These are phyloP conservation scores for Imleria badia DNA, from an alignment of 768 basidiomycete species.

Conservation along the genomic window DNA sequence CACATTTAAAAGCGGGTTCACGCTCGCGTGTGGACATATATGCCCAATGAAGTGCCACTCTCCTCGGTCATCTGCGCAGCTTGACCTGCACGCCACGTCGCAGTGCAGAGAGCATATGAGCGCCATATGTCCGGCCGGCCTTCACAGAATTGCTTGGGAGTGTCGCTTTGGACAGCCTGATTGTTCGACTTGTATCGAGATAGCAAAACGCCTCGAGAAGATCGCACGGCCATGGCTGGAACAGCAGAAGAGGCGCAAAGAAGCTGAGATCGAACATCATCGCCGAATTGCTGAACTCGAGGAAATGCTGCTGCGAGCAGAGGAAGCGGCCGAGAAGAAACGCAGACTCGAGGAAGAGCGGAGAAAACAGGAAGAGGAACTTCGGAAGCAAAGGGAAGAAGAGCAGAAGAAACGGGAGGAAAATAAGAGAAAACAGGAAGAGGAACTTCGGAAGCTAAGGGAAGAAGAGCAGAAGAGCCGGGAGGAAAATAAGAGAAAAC, in stretches of 20 bases:
- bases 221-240: conserved; percentile 38
- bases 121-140: conserved; percentile 39
- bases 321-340: conserved; percentile 8
- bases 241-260: conserved; percentile 42
- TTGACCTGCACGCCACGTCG: conserved; percentile 29
- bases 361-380: conserved; percentile 42
- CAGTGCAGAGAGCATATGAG: conserved; percentile 39
- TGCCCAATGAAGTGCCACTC: conserved; percentile 66
- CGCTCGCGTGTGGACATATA: conserved; percentile 34
- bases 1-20: conserved; percentile 1
- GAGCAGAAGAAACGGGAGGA: neutral
- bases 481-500: too few species aligned
- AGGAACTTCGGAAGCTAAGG: conserved; percentile 28
- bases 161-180: conserved; percentile 40
- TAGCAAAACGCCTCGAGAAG: conserved; percentile 36
- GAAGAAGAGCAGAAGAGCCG: neutral
- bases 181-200: conserved; percentile 47
- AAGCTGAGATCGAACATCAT: conserved; percentile 41
- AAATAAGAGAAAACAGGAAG: conserved; percentile 41
- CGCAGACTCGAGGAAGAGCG: conserved; percentile 6
- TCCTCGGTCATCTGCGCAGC: conserved; percentile 38
- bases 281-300: conserved; percentile 42
- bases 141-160: conserved; percentile 42
- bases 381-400: conserved; percentile 11
- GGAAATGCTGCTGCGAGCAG: conserved; percentile 29